These are phyloP conservation scores for Monosporascus sp. DNA, from an alignment of 2,329 filamentous ascomycete genomes.

Conservation along the genomic window DNA sequence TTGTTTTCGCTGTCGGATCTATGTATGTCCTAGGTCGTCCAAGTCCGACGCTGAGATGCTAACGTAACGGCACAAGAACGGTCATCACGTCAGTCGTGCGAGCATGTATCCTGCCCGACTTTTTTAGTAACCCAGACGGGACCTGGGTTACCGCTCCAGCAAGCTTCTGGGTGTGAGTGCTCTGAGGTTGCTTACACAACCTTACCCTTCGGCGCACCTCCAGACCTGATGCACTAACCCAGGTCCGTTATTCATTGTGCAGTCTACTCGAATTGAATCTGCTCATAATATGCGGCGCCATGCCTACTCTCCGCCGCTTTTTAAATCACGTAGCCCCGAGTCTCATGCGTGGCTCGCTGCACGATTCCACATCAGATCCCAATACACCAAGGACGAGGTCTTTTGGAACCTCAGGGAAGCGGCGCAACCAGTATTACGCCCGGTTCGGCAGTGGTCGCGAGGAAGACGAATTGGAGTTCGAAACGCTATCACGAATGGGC, in stretches of 20 bases:
- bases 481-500: background rate
- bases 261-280: slow-evolving; percentile 24
- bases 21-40: slow-evolving; percentile 18
- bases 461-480: background rate
- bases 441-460: background rate
- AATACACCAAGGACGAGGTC: background rate
- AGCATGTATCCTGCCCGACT: slow-evolving; percentile 1
- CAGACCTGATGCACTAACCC: background rate
- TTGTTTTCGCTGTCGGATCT: slow-evolving; percentile 35
- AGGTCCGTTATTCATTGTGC: background rate
- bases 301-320: slow-evolving; percentile 23
- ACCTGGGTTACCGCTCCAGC: slow-evolving; percentile 4
- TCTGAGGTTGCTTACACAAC: background rate
- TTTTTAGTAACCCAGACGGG: slow-evolving; percentile 1
- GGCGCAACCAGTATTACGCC: background rate
- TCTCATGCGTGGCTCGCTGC: background rate
- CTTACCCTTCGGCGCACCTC: background rate
- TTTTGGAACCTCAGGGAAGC: background rate
- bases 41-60: background rate
- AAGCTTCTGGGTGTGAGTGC: slow-evolving; percentile 6
- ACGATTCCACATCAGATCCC: background rate
- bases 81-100: slow-evolving; percentile 6
- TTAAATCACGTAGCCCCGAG: slow-evolving; percentile 17
- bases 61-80: slow-evolving; percentile 1
- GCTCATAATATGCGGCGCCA: slow-evolving; percentile 23